These are phyloP conservation scores for Acarospora socialis DNA, from an alignment of 2,329 filamentous ascomycete genomes.

Conservation along the genomic window DNA sequence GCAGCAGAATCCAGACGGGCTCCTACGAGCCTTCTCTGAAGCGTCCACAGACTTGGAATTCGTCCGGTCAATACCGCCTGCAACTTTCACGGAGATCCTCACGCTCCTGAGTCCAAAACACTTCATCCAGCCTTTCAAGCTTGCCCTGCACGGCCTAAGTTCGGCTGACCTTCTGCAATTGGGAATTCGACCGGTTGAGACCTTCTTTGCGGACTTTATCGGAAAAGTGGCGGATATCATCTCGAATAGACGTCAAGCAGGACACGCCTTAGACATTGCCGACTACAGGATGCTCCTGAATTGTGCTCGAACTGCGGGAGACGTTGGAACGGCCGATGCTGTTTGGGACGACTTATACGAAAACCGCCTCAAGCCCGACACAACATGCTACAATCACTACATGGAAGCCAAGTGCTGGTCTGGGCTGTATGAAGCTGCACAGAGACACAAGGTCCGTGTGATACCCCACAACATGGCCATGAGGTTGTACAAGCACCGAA, in stretches of 20 bases:
- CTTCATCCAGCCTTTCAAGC: conserved; percentile 33
- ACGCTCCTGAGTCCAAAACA: conserved; percentile 44
- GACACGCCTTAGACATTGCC: conserved; percentile 24
- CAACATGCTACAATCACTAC: conserved; percentile 40
- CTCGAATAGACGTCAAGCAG: conserved; percentile 3
- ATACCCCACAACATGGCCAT: conserved; percentile 16
- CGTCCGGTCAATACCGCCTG: conserved; percentile 37
- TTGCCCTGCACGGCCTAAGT: conserved; percentile 37
- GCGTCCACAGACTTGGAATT: no score
- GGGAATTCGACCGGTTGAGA: conserved; percentile 24
- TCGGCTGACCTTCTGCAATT: conserved; percentile 30
- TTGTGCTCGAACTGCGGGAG: conserved; percentile 35
- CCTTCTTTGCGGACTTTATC: conserved; percentile 27
- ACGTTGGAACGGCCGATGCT: conserved; percentile 27
- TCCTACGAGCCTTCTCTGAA: no score
- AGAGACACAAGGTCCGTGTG: conserved; percentile 27
- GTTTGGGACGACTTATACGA: conserved; percentile 34
- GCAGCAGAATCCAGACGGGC: no score
- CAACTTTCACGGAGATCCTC: conserved; percentile 50
- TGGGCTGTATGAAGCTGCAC: conserved; percentile 23
- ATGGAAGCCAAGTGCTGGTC: conserved; percentile 38
- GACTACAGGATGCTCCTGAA: conserved; percentile 41
- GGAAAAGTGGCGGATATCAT: conserved; percentile 23
- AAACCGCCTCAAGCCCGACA: conserved; percentile 28
- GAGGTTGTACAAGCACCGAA: conserved; percentile 13